phyloP scores from a whole-genome alignment of 2,329 filamentous ascomycete genomes.

The Cadophora luteo-olivacea region DNA sequence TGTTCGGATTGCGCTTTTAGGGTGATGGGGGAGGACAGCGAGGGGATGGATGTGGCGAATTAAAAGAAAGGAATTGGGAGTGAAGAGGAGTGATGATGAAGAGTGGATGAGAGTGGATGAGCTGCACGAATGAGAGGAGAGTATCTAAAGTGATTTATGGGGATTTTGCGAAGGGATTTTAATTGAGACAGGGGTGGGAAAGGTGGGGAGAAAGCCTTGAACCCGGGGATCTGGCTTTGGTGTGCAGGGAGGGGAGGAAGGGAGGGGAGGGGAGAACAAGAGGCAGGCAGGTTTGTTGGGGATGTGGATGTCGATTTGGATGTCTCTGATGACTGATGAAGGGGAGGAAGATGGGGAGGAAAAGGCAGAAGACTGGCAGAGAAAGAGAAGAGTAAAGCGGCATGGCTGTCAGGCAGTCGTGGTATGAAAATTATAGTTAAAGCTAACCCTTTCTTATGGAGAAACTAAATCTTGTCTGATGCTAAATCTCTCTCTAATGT shows the following conservation, averaged over 20 bases:
- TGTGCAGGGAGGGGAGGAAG: not conserved
- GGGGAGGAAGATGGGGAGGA: not conserved
- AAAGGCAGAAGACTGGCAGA: not conserved
- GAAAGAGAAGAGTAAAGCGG: not conserved
- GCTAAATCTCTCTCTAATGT: not conserved
- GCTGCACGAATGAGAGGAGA: not conserved
- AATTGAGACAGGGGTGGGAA: not conserved
- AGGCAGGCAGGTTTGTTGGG: conserved; percentile 11
- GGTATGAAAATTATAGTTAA: not conserved
- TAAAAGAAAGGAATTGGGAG: not conserved
- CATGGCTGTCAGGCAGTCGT: not conserved
- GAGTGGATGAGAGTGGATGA: not conserved
- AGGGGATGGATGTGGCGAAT: not conserved
- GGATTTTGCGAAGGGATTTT: not conserved
- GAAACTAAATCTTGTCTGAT: not conserved
- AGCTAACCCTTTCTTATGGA: not conserved
- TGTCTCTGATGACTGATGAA: too few relatives aligned
- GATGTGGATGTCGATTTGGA: not conserved
- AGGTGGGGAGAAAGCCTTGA: conserved; percentile 1
- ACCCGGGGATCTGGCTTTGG: not conserved
- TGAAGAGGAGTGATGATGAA: not conserved
- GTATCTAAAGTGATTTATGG: not conserved
- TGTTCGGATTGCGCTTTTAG: not conserved
- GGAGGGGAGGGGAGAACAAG: not conserved
- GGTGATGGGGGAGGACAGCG: too few relatives aligned